A percentile compares a stretch with the other conserved stretches of the same genome.
phyloP scores from a whole-genome alignment of 331 rosid species.

The Spiraea crenata region DNA sequence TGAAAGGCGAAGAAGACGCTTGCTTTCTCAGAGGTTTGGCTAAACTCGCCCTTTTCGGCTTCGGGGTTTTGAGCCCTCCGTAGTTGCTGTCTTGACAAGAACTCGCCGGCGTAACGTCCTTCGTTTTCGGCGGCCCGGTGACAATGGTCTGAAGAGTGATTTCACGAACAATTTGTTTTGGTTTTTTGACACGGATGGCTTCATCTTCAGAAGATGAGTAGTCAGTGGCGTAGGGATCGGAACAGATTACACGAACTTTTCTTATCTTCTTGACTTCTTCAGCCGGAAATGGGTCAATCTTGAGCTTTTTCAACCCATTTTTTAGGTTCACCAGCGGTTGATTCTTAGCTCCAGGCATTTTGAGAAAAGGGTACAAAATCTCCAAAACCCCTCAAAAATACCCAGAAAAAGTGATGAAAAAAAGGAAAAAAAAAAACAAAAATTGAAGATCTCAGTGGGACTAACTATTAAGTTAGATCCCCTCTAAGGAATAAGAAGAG shows the following conservation, averaged over 20 bases:
- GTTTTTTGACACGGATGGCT: constrained; percentile 18
- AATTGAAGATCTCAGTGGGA: neutral
- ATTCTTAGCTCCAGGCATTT: constrained; percentile 46
- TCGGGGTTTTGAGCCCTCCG: constrained; percentile 24
- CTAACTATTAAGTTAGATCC: constrained; percentile 50
- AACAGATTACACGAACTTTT: constrained; percentile 51
- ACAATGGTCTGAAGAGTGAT: constrained; percentile 37
- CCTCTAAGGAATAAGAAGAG: constrained; percentile 69
- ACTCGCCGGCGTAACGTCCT: constrained; percentile 28
- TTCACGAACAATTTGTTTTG: constrained; percentile 33
- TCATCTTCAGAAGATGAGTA: constrained; percentile 72
- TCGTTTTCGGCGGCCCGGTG: neutral
- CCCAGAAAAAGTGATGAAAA: constrained; percentile 12
- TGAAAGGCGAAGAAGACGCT: constrained; percentile 38
- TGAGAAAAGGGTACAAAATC: neutral
- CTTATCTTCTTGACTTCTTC: constrained; percentile 29
- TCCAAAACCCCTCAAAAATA: constrained; percentile 32
- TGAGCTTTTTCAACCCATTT: constrained; percentile 18
- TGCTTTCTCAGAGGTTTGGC: constrained; percentile 28
- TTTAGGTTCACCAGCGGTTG: neutral
- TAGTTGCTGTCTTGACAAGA: constrained; percentile 38
- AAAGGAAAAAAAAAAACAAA: neutral
- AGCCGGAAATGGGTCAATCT: neutral
- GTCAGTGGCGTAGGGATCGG: constrained; percentile 80
- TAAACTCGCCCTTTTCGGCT: constrained; percentile 27